Base-by-base conservation (phyloP, 768 basidiomycete species). In the Hydnomerulius pinastri region DNA sequence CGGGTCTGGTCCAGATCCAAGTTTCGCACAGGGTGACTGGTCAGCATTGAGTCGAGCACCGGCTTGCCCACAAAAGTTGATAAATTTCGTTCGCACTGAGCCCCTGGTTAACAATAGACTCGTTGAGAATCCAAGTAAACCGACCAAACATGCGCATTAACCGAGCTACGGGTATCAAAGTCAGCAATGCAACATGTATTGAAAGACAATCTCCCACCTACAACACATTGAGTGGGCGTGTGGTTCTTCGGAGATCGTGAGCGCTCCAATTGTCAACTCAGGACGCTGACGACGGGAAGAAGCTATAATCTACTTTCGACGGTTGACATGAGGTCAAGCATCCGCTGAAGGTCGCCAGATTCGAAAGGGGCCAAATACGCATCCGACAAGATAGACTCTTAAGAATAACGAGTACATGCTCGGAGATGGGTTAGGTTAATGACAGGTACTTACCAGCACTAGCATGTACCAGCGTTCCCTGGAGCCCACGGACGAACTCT, bases 31-130 rank as follows among this genome's bases (percentile, higher is more conserved):
- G 8, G 70, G 44, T 1, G 69, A 68, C 43, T 63, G 59, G 15
- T 60, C 41, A 2, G 58, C 54, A 28, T 61, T 50, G 0, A 77
- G 52, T 18, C 74, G 72, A 6, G 69, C 72, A 25, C 63, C 62
- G n/a, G 61, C 57, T 49, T 74, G 65, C 2, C 74, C 74, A 21
- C 70, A 54, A 23, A 69, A 72, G 38, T 75, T 69, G 27, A 66
- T 36, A 38, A 71, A 71, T 20, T 60, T 57, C 8, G 62, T 60
- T 10, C 51, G 40, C 9, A 46, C 71, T 72, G 37, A 4, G 27
- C 11, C 13, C 43, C 48, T 6, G 8, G n/a, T 39, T 30, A 2
- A 23, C 7, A 9, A 10, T 43, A 11, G 44, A 12, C 18, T 20
- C 21, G 40, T 58, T 47, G 42, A 52, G 55, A 47, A 30, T 11